These are phyloP conservation scores for Nemania sp. DNA, from an alignment of 2,329 filamentous ascomycete species.

Conservation along the genomic window DNA sequence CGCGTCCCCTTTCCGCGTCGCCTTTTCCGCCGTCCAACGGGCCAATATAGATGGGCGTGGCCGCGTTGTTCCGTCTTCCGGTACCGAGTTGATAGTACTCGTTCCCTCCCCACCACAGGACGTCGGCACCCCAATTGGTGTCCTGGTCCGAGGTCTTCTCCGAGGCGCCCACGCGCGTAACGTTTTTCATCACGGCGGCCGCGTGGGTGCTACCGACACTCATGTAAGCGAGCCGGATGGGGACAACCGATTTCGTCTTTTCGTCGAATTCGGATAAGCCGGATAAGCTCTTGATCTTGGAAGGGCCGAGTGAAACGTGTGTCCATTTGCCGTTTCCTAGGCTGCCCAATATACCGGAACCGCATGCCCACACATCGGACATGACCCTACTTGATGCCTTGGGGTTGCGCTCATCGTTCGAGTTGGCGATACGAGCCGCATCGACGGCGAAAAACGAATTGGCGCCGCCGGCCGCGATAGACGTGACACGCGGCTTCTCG, in stretches of 20 bases:
- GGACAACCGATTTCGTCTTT: constrained; percentile 64
- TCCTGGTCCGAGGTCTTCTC: constrained; percentile 63
- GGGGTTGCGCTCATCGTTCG: constrained; percentile 39
- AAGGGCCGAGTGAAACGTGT: constrained; percentile 77
- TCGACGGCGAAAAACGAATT: constrained; percentile 91
- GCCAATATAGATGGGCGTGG: constrained; percentile 76
- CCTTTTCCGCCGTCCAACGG: constrained; percentile 67
- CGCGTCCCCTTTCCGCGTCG: constrained; percentile 64
- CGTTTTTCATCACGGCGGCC: constrained; percentile 81
- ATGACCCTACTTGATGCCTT: constrained; percentile 58
- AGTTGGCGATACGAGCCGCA: constrained; percentile 60
- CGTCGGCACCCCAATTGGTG: constrained; percentile 86
- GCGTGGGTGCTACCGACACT: constrained; percentile 81
- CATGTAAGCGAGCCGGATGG: constrained; percentile 76
- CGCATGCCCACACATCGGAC: constrained; percentile 84
- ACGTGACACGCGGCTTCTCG: constrained; percentile 69
- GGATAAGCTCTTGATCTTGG: constrained; percentile 81
- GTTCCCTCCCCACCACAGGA: constrained; percentile 93
- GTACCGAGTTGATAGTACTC: constrained; percentile 93
- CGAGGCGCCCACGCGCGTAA: constrained; percentile 66
- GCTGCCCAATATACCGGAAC: constrained; percentile 80
- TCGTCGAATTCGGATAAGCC: constrained; percentile 90
- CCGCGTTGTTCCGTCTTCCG: constrained; percentile 81
- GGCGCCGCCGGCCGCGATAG: constrained; percentile 80
- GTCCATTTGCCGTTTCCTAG: constrained; percentile 89